Base-by-base conservation (phyloP, 2,329 filamentous ascomycete genomes). In the Alternaria ventricosa region DNA sequence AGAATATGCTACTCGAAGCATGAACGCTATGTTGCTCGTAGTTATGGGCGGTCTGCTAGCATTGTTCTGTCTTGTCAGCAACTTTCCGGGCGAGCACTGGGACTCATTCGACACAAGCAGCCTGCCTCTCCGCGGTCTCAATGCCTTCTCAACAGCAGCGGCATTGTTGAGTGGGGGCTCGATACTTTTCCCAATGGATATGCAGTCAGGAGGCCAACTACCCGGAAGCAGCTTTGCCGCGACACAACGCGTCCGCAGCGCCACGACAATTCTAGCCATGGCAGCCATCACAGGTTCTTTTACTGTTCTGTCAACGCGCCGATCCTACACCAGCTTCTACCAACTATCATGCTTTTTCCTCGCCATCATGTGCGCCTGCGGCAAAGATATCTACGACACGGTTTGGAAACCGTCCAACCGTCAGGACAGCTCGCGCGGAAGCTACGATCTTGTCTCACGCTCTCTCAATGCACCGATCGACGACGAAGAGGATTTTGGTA, bases 241-340 rank as follows among this genome's bases (percentile, higher is more conserved):
- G 23, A 41, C 33, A 23, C 45, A 58, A 46, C 57, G 41, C 3
- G 28, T 57, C 13, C 25, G 50, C 28, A 60, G 71, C 25, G 60
- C 47, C 7, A 50, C 66, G 36, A 55, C 53, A 33, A 49, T 71
- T 8, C 12, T 65, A 23, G 47, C 55, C 27, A 61, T 73, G 30
- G 62, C 64, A 11, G 69, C 64, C 6, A 61, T 70, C 45, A 46
- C 54, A 6, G 71, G 71, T 15, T 63, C 65, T 25, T 64, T 60
- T 33, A 67, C 67, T 1, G 63, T 61, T 5, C 59, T 70, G 10
- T 62, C 53, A 22, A 43, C 66, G 36, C 69, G 66, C n/a, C 71
- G 73, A 15, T 73, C 73, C 18, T 74, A 71, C 58, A 70, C 68
- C 20, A 69, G 61, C 20, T 61, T 60, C 54, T 59, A 63, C 25